Evolutionary conservation across 2,329 filamentous ascomycete species (phyloP).

Genomic region (Leptographium galeiforme): DNA sequence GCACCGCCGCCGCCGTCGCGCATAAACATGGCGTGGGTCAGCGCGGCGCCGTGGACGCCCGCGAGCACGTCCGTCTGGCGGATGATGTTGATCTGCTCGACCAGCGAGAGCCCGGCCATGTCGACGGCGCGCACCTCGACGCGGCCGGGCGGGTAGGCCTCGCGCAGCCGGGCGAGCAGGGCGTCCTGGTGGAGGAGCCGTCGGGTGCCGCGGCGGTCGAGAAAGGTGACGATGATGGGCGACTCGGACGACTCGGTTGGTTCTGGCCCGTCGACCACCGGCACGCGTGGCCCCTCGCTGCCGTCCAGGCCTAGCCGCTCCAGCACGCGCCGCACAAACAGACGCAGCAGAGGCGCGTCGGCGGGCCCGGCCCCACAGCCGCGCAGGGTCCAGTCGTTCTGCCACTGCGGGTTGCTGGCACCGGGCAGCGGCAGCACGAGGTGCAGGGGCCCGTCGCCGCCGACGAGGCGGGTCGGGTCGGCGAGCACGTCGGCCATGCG

Average conservation of each 20-base stretch:
- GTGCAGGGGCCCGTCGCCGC: background rate
- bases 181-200: slow-evolving; percentile 12
- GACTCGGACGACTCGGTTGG: background rate
- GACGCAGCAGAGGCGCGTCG: slow-evolving; percentile 16
- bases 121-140: slow-evolving; percentile 16
- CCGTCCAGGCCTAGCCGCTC: background rate
- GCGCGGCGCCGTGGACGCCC: slow-evolving; percentile 28
- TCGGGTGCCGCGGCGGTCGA: slow-evolving; percentile 12
- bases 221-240: slow-evolving; percentile 10
- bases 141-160: background rate
- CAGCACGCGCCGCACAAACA: slow-evolving; percentile 13
- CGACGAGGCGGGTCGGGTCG: background rate
- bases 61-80: slow-evolving; percentile 26
- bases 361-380: slow-evolving; percentile 13
- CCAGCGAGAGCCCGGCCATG: slow-evolving; percentile 23
- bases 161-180: background rate
- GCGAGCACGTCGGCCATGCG: slow-evolving; percentile 14
- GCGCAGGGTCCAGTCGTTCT: slow-evolving; percentile 22
- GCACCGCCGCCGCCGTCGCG: slow-evolving; percentile 14
- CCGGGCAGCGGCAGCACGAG: slow-evolving; percentile 26
- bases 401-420: slow-evolving; percentile 27
- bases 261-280: background rate
- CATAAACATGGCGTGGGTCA: slow-evolving; percentile 29
- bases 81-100: slow-evolving; percentile 21
- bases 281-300: background rate